Conservation (phyloP, 257 asterid genomes). For the Nicotiana undulata region DNA sequence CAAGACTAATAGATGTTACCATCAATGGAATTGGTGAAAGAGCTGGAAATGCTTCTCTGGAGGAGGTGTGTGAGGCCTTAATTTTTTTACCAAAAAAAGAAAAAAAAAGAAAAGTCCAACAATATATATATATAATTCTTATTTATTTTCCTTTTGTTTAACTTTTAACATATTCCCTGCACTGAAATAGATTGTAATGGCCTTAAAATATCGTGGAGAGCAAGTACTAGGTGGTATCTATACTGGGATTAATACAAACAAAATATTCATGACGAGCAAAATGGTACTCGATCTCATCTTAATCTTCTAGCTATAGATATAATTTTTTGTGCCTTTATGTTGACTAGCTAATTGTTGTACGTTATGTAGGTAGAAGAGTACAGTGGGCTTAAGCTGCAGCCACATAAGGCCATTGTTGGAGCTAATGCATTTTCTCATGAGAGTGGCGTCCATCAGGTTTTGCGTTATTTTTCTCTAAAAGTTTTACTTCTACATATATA, state of each 20-base stretch:
- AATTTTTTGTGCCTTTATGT: not conserved
- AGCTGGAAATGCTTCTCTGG: conserved; percentile 94
- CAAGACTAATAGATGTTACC: conserved; percentile 88
- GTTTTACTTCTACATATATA: too few relatives aligned
- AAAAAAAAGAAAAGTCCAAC: too few relatives aligned
- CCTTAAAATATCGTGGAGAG: conserved; percentile 32
- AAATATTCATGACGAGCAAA: conserved; percentile 80
- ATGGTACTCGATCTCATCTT: conserved; percentile 46
- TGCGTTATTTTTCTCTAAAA: too few relatives aligned
- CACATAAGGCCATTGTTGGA: conserved; percentile 94
- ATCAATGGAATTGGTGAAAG: conserved; percentile 95
- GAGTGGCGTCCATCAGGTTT: conserved; percentile 94
- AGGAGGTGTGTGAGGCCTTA: conserved; percentile 49
- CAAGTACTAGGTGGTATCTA: conserved; percentile 44
- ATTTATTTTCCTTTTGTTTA: too few relatives aligned
- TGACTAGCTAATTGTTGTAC: not conserved
- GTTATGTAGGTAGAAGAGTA: conserved; percentile 75
- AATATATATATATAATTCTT: too few relatives aligned
- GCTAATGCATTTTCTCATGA: conserved; percentile 97
- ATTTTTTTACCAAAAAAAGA: too few relatives aligned
- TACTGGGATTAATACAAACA: conserved; percentile 70
- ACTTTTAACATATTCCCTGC: not conserved
- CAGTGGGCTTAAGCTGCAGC: conserved; percentile 84
- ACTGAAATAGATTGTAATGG: conserved; percentile 65
- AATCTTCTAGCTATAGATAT: too few relatives aligned